Evolutionary conservation across 768 basidiomycete species (phyloP), one percentile per base, ranked within the genome.

Genomic region (Lentinula lateritia): DNA sequence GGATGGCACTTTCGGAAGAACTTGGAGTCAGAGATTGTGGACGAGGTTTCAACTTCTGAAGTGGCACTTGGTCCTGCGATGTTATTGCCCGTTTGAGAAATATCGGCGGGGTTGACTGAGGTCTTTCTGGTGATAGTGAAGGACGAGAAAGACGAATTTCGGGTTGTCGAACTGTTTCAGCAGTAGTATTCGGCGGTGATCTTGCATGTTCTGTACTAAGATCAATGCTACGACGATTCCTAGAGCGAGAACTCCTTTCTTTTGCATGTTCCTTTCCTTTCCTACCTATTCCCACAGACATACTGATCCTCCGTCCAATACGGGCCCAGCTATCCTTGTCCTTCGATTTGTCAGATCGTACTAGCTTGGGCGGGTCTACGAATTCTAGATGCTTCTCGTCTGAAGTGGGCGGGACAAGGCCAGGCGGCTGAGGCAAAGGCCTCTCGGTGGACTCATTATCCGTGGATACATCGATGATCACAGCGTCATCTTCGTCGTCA

Each of bases 241-340:
- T 34, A n/a, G 53, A 50, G 16, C 61, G 55, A 16, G 56, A 62
- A 10, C 15, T 41, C 39, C 72, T 74, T 46, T 69, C 61, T 50
- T 52, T 66, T 50, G 68, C 74, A 50, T 75, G 78, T 36, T 69
- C 74, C 50, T 75, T 78, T 36, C 70, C 71, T 68, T 73, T 74
- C 28, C 73, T 72, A 54, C 68, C 62, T 52, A 85, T 71, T 32
- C 82, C 79, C 59, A 89, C 81, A 5, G 80, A 78, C 63, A 85
- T 72, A 66, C 85, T 88, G 59, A 90, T 80, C 62, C 88, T 75
- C 66, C 85, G 75, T 12, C 88, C 81, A 43, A 90, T 65, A 68
- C 83, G 87, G n/a, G 80, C 75, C 88, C 88, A 90, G 34, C 75
- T 72, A 61, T 81, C 81, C 28, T 77, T 75, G 45, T 76, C 78